These are phyloP conservation scores for Ascochyta rabiei DNA, from an alignment of 2,329 filamentous ascomycete species.

Conservation along the genomic window DNA sequence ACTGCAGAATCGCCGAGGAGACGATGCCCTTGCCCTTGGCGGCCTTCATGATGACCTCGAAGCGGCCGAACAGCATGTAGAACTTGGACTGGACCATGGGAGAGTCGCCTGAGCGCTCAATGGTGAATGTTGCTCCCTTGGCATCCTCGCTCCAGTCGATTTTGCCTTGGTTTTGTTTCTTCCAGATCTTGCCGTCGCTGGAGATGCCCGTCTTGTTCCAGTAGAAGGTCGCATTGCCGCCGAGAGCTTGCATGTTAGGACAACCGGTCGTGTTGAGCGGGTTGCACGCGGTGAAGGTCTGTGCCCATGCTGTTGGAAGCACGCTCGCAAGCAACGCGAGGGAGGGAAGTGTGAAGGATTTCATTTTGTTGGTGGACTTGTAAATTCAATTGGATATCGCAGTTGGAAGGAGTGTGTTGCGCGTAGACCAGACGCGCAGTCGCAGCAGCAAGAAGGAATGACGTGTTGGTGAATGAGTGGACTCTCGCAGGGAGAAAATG, in stretches of 20 bases:
- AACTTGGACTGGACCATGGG: constrained; percentile 73
- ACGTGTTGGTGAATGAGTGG: constrained; percentile 36
- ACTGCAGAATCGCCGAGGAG: constrained; percentile 58
- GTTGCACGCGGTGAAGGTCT: constrained; percentile 79
- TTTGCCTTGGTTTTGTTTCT: constrained; percentile 68
- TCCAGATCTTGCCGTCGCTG: constrained; percentile 59
- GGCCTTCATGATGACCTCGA: constrained; percentile 56
- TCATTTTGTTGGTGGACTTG: constrained; percentile 30
- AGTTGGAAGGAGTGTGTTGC: constrained; percentile 39
- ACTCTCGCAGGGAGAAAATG: constrained; percentile 29
- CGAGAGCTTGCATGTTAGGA: constrained; percentile 72
- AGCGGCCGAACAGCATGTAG: constrained; percentile 61
- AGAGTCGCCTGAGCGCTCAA: constrained; percentile 72
- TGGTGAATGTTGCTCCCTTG: constrained; percentile 73
- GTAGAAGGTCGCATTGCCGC: constrained; percentile 60
- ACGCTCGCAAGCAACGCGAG: constrained; percentile 45
- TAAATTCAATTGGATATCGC: constrained; percentile 4
- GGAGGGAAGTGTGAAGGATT: constrained; percentile 43
- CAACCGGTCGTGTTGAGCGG: constrained; percentile 72
- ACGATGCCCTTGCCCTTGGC: constrained; percentile 58
- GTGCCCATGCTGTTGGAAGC: constrained; percentile 63
- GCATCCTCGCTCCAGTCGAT: constrained; percentile 62
- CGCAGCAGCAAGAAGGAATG: constrained; percentile 26
- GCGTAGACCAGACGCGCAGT: constrained; percentile 47
- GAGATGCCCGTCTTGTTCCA: constrained; percentile 59